These are phyloP conservation scores for Lenwebbia sp. DNA, from an alignment of 345 rosid species.

Conservation along the genomic window DNA sequence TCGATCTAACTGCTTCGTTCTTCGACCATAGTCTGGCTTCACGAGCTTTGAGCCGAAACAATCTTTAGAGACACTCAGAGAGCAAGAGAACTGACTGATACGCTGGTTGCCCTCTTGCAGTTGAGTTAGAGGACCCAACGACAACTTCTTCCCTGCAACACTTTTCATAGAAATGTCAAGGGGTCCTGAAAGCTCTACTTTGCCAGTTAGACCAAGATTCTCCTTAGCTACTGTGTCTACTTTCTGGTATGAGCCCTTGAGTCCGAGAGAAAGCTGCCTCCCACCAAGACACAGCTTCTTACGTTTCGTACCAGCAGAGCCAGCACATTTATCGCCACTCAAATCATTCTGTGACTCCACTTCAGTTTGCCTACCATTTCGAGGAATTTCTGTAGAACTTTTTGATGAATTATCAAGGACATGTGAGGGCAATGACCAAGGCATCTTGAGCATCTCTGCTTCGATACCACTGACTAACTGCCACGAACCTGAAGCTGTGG, in stretches of 20 bases:
- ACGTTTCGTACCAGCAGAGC: not conserved
- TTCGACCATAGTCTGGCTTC: not conserved
- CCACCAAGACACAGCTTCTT: constrained; percentile 9
- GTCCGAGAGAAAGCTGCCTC: constrained; percentile 39
- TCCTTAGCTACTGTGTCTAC: constrained; percentile 16
- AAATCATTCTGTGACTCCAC: constrained; percentile 3
- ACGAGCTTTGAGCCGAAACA: not conserved
- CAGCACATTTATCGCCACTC: not conserved
- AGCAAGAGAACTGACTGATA: not conserved
- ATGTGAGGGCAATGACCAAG: not conserved
- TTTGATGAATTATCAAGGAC: not conserved
- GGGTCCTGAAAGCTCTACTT: constrained; percentile 3
- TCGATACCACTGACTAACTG: not conserved
- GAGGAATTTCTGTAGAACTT: not conserved
- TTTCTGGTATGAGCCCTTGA: constrained; percentile 8
- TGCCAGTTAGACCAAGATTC: constrained; percentile 6
- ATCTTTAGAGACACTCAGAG: not conserved
- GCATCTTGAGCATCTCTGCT: not conserved
- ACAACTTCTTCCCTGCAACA: constrained; percentile 11
- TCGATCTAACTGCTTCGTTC: not conserved
- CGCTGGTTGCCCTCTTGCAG: constrained; percentile 5
- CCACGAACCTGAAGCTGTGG: not conserved
- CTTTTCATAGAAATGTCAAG: constrained; percentile 6
- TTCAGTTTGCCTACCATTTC: not conserved
- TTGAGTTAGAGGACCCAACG: constrained; percentile 16